A percentile compares a stretch with the other conserved stretches of the same genome.
These are phyloP conservation scores for Melanomma pulvis-pyrius DNA, from an alignment of 495 filamentous ascomycete species.

Conservation along the genomic window DNA sequence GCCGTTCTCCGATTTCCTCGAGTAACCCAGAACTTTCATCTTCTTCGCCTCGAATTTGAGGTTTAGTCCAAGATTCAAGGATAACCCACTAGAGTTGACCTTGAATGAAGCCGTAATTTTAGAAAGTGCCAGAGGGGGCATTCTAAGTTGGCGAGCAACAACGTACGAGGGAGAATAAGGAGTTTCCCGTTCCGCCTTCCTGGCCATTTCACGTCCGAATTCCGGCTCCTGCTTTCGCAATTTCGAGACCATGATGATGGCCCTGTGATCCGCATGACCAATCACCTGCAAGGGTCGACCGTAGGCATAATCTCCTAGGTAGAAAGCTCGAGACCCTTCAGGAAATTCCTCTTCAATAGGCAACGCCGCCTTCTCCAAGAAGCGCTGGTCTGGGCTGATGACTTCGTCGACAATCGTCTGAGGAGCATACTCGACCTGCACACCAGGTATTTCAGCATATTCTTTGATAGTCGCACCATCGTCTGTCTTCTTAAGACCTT, in stretches of 20 bases:
- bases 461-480: conserved; percentile 91
- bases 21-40: conserved; percentile 94
- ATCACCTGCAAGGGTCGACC: conserved; percentile 84
- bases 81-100: conserved; percentile 73
- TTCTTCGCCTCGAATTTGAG: conserved; percentile 95
- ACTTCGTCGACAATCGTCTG: conserved; percentile 91
- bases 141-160: conserved; percentile 75
- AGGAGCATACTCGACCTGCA: conserved; percentile 88
- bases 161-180: conserved; percentile 84
- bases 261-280: conserved; percentile 71
- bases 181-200: conserved; percentile 63
- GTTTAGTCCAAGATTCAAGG: conserved; percentile 90
- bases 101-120: conserved; percentile 95
- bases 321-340: conserved; percentile 77
- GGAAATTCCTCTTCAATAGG: conserved; percentile 94
- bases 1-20: conserved; percentile 75
- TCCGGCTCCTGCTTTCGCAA: conserved; percentile 72
- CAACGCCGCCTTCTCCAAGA: conserved; percentile 82
- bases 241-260: conserved; percentile 72
- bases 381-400: conserved; percentile 86
- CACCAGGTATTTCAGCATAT: conserved; percentile 83
- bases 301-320: conserved; percentile 93
- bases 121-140: conserved; percentile 86
- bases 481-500: conserved; percentile 86
- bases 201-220: conserved; percentile 75